Base-by-base conservation (phyloP, 2,329 filamentous ascomycete genomes). In the Paracamarosporium sp. region DNA sequence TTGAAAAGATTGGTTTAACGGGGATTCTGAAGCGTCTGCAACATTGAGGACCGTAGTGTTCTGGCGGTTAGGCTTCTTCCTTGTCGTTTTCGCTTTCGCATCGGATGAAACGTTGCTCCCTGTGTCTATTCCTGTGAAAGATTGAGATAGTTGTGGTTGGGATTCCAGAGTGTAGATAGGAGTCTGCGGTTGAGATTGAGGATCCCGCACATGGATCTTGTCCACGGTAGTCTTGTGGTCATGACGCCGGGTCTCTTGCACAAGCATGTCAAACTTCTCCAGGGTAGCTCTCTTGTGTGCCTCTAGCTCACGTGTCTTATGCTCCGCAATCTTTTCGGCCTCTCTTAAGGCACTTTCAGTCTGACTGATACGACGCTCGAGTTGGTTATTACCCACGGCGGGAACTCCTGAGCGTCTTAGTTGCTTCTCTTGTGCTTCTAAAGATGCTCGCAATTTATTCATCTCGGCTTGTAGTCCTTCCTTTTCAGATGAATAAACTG, bases 1-100 rank as follows among this genome's bases (percentile, higher is more conserved):
- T n/a, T 0, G 12, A n/a, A 28, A 12, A 1, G 5, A 6, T 4
- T 11, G n/a, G 13, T 11, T 35, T 15, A 8, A 6, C n/a, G n/a
- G 53, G 9, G 31, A 8, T 6, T 25, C 40, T 5, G 50, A 56
- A 27, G 33, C 22, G n/a, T 28, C 55, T 5, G 11, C 25, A 12
- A 55, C 31, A 8, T 48, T 52, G 4, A 60, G 41, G 12, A 63
- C 50, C 1, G 63, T 62, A 6, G 57, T 53, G 17, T 64, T 66
- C 11, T 63, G 54, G 8, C 69, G 62, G 30, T 60, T 59, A 22
- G 69, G 58, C 28, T 64, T 70, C 56, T 66, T 72, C 47, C 61
- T 65, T 1, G 31, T 25, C 11, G 48, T 69, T 4, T 13, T 45
- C 11, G 11, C 15, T 2, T 53, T 53, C 5, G 8, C 11, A 22